Conservation (phyloP, 2,329 filamentous ascomycete species). For the Aureobasidium sp. region DNA sequence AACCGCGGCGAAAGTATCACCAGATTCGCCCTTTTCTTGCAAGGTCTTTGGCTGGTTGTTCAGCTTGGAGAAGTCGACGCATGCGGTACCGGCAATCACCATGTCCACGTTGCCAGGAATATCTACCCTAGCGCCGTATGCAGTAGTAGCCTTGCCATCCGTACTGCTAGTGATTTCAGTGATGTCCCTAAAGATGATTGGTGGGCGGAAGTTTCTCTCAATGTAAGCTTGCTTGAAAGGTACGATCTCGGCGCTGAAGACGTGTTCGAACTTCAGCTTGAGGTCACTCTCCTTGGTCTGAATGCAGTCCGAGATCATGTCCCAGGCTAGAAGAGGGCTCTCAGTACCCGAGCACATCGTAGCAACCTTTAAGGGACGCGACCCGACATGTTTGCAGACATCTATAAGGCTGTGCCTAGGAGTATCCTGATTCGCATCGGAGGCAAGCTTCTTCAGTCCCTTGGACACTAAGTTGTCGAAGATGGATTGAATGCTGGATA, state of each 20-base stretch:
- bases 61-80: slow-evolving; percentile 63
- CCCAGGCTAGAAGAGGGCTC: slow-evolving; percentile 58
- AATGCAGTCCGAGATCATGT: slow-evolving; percentile 41
- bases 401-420: slow-evolving; percentile 20
- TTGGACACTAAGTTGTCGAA: slow-evolving; percentile 40
- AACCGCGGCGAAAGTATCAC: slow-evolving; percentile 56
- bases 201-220: slow-evolving; percentile 36
- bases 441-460: slow-evolving; percentile 20
- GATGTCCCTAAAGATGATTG: slow-evolving; percentile 37
- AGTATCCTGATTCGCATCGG: slow-evolving; percentile 7
- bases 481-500: slow-evolving; percentile 40
- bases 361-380: slow-evolving; percentile 44
- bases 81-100: slow-evolving; percentile 64
- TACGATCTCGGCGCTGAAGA: slow-evolving; percentile 40
- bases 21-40: slow-evolving; percentile 53
- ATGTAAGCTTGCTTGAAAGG: slow-evolving; percentile 40
- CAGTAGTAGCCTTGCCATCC: slow-evolving; percentile 43
- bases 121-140: slow-evolving; percentile 50
- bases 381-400: slow-evolving; percentile 27
- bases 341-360: slow-evolving; percentile 78
- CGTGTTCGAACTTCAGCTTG: slow-evolving; percentile 27
- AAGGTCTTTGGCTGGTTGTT: slow-evolving; percentile 50
- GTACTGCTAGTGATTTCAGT: slow-evolving; percentile 28
- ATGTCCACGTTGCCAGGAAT: slow-evolving; percentile 56
- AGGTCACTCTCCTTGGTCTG: slow-evolving; percentile 14